Conservation (phyloP, 2,329 filamentous ascomycete species). For the Claviceps purpurea region DNA sequence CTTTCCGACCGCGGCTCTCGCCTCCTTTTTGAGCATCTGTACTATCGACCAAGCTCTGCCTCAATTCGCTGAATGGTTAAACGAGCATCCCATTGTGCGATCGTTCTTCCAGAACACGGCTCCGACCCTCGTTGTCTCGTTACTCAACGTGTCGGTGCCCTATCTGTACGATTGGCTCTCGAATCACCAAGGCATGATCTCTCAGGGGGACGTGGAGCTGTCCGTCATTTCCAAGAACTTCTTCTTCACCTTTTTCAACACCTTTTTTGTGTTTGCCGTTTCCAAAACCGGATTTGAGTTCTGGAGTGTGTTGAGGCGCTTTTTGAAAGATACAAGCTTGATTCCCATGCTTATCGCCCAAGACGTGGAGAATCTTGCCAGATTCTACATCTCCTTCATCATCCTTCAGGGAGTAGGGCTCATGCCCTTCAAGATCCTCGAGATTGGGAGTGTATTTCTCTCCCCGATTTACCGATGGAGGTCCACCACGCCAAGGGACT, state of each 20-base stretch:
- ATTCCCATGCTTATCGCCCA: slow-evolving; percentile 64
- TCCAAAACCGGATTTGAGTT: slow-evolving; percentile 73
- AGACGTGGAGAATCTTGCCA: slow-evolving; percentile 59
- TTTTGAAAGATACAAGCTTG: slow-evolving; percentile 63
- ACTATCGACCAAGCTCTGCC: slow-evolving; percentile 65
- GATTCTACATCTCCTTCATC: slow-evolving; percentile 90
- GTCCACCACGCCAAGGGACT: slow-evolving; percentile 82
- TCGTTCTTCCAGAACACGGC: slow-evolving; percentile 78
- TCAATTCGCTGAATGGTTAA: slow-evolving; percentile 51
- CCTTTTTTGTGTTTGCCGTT: slow-evolving; percentile 88
- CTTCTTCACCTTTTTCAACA: slow-evolving; percentile 98
- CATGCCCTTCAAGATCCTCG: slow-evolving; percentile 80
- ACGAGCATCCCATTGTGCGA: slow-evolving; percentile 53
- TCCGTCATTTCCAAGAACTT: slow-evolving; percentile 97
- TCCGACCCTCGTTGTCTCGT: slow-evolving; percentile 70
- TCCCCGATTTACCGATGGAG: slow-evolving; percentile 69
- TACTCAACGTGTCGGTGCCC: slow-evolving; percentile 80
- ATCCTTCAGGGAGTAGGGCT: slow-evolving; percentile 88
- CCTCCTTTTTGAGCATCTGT: slow-evolving; percentile 67
- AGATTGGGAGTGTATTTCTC: slow-evolving; percentile 73
- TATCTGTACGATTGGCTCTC: slow-evolving; percentile 92
- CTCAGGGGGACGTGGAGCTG: slow-evolving; percentile 83
- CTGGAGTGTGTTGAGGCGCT: slow-evolving; percentile 55
- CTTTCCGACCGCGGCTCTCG: slow-evolving; percentile 64
- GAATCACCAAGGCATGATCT: slow-evolving; percentile 87